These are phyloP conservation scores for Manihot esculenta DNA, from an alignment of 441 rosid genomes.

Conservation along the genomic window DNA sequence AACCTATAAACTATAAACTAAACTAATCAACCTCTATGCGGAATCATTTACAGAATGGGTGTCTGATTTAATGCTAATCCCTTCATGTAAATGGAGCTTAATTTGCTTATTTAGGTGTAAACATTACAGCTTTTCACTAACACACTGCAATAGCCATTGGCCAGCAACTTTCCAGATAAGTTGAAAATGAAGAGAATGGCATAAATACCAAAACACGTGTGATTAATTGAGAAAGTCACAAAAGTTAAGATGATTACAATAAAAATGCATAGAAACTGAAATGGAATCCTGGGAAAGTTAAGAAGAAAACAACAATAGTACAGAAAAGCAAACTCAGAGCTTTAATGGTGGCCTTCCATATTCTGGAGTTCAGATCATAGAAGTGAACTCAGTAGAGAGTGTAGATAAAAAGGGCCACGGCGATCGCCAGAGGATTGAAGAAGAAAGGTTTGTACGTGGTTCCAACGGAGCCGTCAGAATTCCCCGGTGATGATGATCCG, in stretches of 20 bases:
- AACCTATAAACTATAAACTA: no score
- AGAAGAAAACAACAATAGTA: not conserved
- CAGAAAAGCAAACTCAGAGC: not conserved
- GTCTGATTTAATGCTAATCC: no score
- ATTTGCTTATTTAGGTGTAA: no score
- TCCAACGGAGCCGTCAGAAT: no score
- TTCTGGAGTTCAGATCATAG: not conserved
- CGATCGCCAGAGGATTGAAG: conserved; percentile 19
- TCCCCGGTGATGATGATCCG: conserved; percentile 30
- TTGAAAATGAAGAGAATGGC: not conserved
- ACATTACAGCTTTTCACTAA: no score
- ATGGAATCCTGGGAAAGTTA: not conserved
- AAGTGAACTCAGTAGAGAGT: conserved; percentile 29
- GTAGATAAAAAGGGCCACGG: conserved; percentile 27
- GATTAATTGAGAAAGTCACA: not conserved
- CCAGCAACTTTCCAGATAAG: not conserved
- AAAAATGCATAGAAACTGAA: not conserved
- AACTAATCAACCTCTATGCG: no score
- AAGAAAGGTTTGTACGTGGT: conserved; percentile 12
- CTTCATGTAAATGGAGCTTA: no score
- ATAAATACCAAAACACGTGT: not conserved
- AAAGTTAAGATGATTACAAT: conserved; percentile 1
- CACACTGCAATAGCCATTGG: not conserved
- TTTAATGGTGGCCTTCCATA: not conserved
- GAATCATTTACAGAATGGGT: no score